Evolutionary conservation across 495 filamentous ascomycete genomes (phyloP), one percentile per base, ranked within the genome.

Genomic region (Penicillium simplicissimum): DNA sequence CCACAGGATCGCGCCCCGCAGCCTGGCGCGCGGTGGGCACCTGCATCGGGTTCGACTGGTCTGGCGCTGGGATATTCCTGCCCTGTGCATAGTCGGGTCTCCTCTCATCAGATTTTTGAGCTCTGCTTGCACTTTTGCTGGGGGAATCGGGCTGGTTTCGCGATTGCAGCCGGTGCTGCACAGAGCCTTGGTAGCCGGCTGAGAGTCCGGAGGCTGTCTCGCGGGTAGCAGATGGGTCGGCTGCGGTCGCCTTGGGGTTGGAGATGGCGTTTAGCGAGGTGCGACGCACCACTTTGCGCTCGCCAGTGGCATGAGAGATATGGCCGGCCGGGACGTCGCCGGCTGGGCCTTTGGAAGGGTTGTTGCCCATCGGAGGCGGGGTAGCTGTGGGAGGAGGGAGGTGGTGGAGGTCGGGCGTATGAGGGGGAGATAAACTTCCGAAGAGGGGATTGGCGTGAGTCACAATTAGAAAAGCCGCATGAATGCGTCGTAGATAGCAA

Each of bases 1-100:
- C 70, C 64, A 76, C 67, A 58, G 71, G 57, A 58, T 79, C 77
- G 48, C 70, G 71, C 55, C 67, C 72, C 53, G 73, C 63, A 40
- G 57, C 66, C 49, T 72, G 35, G 52, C 76, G 75, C 54, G 78
- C 67, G 25, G 59, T 65, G 43, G 82, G 82, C n/a, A 85, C 82
- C 54, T 81, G 77, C 23, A 85, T 76, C 15, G 82, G 82, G 56
- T 75, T 80, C 19, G 81, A 79, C 51, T 64, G 65, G 59, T 81
- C 76, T 35, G 68, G 68, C 11, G 71, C 59, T 17, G 67, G 58
- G 3, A 61, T 64, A 14, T 69, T 67, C 57, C 61, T 64, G 57
- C 64, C 53, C 47, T 68, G 73, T 3, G 62, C 14, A 56, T 66
- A 48, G 31, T 76, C 72, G 11, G 54, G 11, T 52, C 55, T 73